phyloP scores from a whole-genome alignment of 768 basidiomycete genomes.

The Lentinus brumalis region DNA sequence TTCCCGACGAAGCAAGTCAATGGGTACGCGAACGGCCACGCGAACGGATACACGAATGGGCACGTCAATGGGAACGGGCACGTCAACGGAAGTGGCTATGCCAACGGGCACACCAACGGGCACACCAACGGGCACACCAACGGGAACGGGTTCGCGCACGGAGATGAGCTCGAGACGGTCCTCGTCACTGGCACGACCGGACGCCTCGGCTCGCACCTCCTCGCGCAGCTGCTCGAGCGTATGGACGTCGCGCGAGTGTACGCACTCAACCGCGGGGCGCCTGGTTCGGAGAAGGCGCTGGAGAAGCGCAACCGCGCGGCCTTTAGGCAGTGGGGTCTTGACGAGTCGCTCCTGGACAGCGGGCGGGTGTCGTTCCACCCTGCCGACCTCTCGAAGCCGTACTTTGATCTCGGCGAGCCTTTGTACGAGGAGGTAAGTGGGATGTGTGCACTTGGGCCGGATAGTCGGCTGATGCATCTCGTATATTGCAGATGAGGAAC shows the following conservation, averaged over 20 bases:
- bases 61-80: background rate
- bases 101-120: background rate
- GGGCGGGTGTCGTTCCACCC: conserved; percentile 19
- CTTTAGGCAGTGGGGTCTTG: conserved; percentile 19
- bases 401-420: conserved; percentile 20
- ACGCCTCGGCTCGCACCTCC: conserved; percentile 30
- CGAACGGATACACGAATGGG: background rate
- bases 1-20: background rate
- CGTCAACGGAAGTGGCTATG: background rate
- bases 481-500: conserved; percentile 5
- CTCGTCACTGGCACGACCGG: conserved; percentile 38
- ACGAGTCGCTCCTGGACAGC: conserved; percentile 9
- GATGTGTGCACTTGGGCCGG: background rate
- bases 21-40: background rate
- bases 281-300: conserved; percentile 2
- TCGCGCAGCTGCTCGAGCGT: conserved; percentile 25
- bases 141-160: background rate
- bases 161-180: conserved; percentile 19
- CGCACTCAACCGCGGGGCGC: conserved; percentile 25
- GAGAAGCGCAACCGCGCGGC: conserved; percentile 15
- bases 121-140: background rate
- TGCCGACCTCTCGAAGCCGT: conserved; percentile 20
- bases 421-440: conserved; percentile 20
- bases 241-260: conserved; percentile 24
- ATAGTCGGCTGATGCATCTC: too few species aligned